Percentiles rank a stretch among this genome's conserved stretches.
Conservation (phyloP, 2,329 filamentous ascomycete species). For the Plectosphaerella cucumerina region DNA sequence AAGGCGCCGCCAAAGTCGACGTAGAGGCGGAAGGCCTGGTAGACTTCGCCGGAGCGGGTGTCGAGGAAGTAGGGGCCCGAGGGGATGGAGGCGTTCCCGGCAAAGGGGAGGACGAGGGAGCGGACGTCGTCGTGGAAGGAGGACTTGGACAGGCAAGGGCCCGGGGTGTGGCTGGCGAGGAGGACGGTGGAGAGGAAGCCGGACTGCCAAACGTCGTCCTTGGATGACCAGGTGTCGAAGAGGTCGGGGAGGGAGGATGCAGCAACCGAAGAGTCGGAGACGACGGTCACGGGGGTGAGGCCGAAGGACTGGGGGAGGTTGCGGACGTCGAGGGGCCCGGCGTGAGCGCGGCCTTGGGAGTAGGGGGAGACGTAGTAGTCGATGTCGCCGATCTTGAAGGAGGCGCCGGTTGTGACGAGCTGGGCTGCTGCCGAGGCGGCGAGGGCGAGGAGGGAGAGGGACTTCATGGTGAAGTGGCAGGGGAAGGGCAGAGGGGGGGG, state of each 20-base stretch:
- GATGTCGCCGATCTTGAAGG: slow-evolving; percentile 23
- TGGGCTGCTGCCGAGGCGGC: slow-evolving; percentile 12
- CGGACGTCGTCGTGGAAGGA: slow-evolving; percentile 7
- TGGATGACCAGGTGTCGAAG: slow-evolving; percentile 23
- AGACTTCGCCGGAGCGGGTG: slow-evolving; percentile 21
- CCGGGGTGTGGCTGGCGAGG: slow-evolving; percentile 12
- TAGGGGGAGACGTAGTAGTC: slow-evolving; percentile 30
- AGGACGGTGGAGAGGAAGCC: slow-evolving; percentile 18
- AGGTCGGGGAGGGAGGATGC: slow-evolving; percentile 16
- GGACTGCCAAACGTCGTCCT: slow-evolving; percentile 22
- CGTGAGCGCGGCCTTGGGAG: slow-evolving; percentile 19
- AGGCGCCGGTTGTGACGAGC: slow-evolving; percentile 24
- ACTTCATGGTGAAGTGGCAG: slow-evolving; percentile 6
- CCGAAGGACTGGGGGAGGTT: slow-evolving; percentile 20
- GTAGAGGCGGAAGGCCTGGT: slow-evolving; percentile 31
- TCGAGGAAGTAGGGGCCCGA: slow-evolving; percentile 33
- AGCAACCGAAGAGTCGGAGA: slow-evolving; percentile 16
- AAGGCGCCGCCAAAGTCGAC: slow-evolving; percentile 28
- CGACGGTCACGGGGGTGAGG: slow-evolving; percentile 28
- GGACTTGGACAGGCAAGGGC: slow-evolving; percentile 10
- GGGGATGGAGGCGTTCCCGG: slow-evolving; percentile 15
- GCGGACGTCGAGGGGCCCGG: slow-evolving; percentile 8
- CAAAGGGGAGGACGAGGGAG: slow-evolving; percentile 15
- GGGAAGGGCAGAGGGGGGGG: not conserved
- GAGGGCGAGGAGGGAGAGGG: slow-evolving; percentile 8